Base-by-base conservation (phyloP, 2,329 filamentous ascomycete genomes). In the Paecilomyces variotii region DNA sequence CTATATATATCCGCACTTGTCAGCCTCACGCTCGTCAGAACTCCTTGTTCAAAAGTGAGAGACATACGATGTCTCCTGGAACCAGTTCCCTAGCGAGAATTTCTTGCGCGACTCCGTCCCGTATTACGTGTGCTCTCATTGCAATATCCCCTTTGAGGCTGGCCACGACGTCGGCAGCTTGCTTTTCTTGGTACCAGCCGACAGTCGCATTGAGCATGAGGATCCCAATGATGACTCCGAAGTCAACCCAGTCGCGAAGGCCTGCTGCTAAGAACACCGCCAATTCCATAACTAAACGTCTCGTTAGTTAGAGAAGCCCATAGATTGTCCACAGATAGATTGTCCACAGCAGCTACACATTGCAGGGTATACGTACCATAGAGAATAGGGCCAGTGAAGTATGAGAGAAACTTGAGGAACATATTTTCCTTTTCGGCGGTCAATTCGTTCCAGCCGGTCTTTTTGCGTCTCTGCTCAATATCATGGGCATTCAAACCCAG, bases 181-280 rank as follows among this genome's bases (percentile, higher is more conserved):
- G 86, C 78, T 89, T 89, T 75, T 89, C 86, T 72, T 89, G 87
- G 72, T 89, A 89, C 82, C 86, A 89, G 77, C 87, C 87, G 72
- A 89, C 86, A 65, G 84, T 77, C 61, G 86, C 87, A 76, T 89
- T 89, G 61, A 89, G 84, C 70, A 86, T 68, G 58, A 89, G 77
- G 72, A 89, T 89, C 77, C 82, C 87, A 66, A 86, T 82, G 71
- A 89, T 89, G 73, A 89, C 85, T 80, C 85, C 86, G 65, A 88
- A 82, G 75, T 89, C 87, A 63, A 88, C 79, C 86, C 86, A 89
- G 73, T 87, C 84, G 67, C 81, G 80, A 61, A 89, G 83, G 80
- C 86, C 87, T 67, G 84, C 84, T 62, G 87, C 85, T 66, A 89
- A 78, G 59, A 88, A 75, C 67, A 86, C 86, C 74, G 87, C 87